phyloP scores from a whole-genome alignment of 129 eudicot genomes.

The Heracleum sosnowskyi region DNA sequence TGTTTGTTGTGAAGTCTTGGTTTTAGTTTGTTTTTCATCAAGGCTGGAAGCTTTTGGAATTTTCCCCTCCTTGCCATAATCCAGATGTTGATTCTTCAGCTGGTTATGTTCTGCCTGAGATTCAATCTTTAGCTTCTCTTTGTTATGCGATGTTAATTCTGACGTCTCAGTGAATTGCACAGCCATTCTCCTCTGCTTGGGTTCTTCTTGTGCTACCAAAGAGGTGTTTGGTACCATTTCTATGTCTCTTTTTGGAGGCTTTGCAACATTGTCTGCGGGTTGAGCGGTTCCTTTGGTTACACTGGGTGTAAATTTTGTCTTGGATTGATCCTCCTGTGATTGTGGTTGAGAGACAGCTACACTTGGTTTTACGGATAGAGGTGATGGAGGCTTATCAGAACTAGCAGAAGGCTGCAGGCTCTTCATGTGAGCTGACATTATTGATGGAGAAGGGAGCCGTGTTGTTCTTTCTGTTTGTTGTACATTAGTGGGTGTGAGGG shows the following conservation, averaged over 20 bases:
- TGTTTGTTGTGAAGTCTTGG: constrained; percentile 17
- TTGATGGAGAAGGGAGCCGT: constrained; percentile 14
- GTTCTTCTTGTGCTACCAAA: neutral
- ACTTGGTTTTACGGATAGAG: constrained; percentile 4
- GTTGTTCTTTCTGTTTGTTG: constrained; percentile 8
- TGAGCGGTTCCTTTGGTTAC: constrained; percentile 7
- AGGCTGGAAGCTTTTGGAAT: neutral
- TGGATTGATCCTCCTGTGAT: constrained; percentile 10
- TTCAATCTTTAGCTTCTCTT: constrained; percentile 5
- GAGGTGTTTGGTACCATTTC: neutral
- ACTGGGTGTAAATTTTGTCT: constrained; percentile 7
- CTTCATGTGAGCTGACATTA: neutral
- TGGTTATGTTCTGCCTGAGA: constrained; percentile 14
- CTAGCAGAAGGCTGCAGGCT: neutral
- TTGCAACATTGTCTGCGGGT: constrained; percentile 5
- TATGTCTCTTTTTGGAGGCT: neutral
- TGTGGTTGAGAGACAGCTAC: constrained; percentile 2
- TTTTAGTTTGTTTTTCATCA: constrained; percentile 15
- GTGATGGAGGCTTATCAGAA: neutral
- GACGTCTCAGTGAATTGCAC: constrained; percentile 12
- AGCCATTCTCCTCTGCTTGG: neutral
- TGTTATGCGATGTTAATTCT: neutral
- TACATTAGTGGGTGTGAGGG: constrained; percentile 4
- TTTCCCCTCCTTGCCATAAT: constrained; percentile 11
- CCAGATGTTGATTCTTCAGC: constrained; percentile 14